Conservation (phyloP, 2,329 filamentous ascomycete genomes). For the Stachybotrys chartarum region DNA sequence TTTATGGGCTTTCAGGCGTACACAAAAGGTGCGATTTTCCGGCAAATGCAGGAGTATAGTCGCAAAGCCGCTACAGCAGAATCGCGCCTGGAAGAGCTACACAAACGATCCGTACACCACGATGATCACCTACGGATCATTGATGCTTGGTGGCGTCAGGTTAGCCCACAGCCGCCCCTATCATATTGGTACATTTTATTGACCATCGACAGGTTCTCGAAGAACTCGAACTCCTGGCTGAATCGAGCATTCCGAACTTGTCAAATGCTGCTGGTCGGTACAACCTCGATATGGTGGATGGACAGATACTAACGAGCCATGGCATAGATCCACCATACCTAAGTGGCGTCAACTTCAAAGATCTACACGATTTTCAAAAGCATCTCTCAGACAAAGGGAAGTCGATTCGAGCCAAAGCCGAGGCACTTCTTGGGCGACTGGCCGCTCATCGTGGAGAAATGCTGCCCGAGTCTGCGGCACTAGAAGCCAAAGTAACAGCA, state of each 20-base stretch:
- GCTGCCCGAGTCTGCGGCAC: conserved; percentile 60
- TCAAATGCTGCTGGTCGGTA: conserved; percentile 17
- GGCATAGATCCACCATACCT: conserved; percentile 45
- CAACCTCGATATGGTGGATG: background rate
- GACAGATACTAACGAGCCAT: background rate
- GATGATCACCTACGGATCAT: conserved; percentile 88
- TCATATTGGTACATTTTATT: background rate
- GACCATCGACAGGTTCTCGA: conserved; percentile 46
- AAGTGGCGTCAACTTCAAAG: conserved; percentile 54
- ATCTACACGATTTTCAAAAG: conserved; percentile 65
- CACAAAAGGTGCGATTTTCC: conserved; percentile 85
- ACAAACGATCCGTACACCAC: conserved; percentile 72
- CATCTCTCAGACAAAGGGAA: conserved; percentile 73
- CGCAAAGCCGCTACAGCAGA: conserved; percentile 80
- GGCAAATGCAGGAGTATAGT: conserved; percentile 98
- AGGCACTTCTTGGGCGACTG: conserved; percentile 56
- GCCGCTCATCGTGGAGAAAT: conserved; percentile 43
- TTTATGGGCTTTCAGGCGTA: conserved; percentile 22
- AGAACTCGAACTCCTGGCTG: conserved; percentile 54
- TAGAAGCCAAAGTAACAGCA: conserved; percentile 69
- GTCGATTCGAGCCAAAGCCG: conserved; percentile 67
- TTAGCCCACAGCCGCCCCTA: conserved; percentile 34
- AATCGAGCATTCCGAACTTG: conserved; percentile 31
- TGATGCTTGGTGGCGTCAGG: conserved; percentile 92
- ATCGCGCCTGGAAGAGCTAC: conserved; percentile 70